phyloP scores from a whole-genome alignment of 139 green algal species.

The Diplosphaera chodatii region DNA sequence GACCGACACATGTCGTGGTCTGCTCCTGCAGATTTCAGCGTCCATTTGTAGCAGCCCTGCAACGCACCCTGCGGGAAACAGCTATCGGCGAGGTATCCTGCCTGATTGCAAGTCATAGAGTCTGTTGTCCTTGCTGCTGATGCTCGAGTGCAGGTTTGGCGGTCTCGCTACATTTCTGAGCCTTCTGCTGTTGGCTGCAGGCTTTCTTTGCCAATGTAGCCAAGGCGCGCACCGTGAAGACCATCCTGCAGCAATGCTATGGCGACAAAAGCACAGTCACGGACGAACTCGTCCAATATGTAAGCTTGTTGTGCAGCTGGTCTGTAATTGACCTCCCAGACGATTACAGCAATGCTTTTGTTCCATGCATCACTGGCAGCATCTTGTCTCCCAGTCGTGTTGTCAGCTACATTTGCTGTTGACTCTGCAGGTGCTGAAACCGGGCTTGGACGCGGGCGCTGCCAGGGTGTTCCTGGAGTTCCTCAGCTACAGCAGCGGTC shows the following conservation, averaged over 20 bases:
- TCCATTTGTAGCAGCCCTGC: conserved; percentile 64
- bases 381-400: neutral
- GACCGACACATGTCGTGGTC: too few species aligned
- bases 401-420: neutral
- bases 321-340: neutral
- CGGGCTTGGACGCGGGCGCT: conserved; percentile 55
- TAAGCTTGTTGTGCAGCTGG: conserved; percentile 20
- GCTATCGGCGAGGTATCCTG: conserved; percentile 69
- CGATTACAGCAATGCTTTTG: too few species aligned
- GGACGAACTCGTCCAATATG: conserved; percentile 86
- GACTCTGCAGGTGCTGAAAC: neutral
- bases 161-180: too few species aligned
- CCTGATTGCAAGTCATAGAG: too few species aligned
- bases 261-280: conserved; percentile 67
- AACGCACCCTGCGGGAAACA: conserved; percentile 63
- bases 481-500: conserved; percentile 85
- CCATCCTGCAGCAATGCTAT: conserved; percentile 89
- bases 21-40: conserved; percentile 30
- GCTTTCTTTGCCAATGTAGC: conserved; percentile 1
- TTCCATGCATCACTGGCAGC: too few species aligned
- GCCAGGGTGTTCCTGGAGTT: conserved; percentile 97
- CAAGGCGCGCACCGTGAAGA: conserved; percentile 46
- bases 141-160: too few species aligned
- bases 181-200: too few species aligned
- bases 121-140: too few species aligned